Conservation (phyloP, 441 rosid genomes). For the Pelargonium australe region DNA sequence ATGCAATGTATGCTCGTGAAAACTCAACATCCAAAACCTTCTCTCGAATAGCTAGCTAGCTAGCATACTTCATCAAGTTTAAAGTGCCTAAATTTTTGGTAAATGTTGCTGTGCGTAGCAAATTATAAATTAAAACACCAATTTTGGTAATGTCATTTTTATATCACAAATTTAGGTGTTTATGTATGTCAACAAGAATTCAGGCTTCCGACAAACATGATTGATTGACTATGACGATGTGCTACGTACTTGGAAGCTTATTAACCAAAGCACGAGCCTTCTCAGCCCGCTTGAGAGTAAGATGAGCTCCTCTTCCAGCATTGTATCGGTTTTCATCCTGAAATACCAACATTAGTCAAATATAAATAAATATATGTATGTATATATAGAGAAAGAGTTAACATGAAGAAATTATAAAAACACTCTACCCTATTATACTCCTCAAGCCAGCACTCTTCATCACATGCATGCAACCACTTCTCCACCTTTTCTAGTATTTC, state of each 20-base stretch:
- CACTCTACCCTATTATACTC: slow-evolving; percentile 82
- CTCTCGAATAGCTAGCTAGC: neutral
- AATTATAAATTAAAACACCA: neutral
- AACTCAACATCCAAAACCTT: neutral
- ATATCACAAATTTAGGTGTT: no score
- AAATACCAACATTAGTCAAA: slow-evolving; percentile 15
- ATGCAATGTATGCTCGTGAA: neutral
- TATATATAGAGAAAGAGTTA: neutral
- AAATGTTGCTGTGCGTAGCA: neutral
- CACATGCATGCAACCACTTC: slow-evolving; percentile 93
- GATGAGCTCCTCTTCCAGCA: slow-evolving; percentile 97
- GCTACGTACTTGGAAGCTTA: slow-evolving; percentile 71
- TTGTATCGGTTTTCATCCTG: slow-evolving; percentile 93
- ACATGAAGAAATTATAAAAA: slow-evolving; percentile 9
- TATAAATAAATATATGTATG: slow-evolving; percentile 18
- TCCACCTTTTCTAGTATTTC: slow-evolving; percentile 88
- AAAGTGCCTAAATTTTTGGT: neutral
- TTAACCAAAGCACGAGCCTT: slow-evolving; percentile 89
- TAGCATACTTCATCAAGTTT: neutral
- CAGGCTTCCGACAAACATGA: neutral
- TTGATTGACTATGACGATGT: neutral
- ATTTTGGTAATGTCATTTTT: neutral
- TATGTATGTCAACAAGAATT: neutral
- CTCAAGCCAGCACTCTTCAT: slow-evolving; percentile 97
- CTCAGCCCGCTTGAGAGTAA: slow-evolving; percentile 93